Conservation (phyloP, 164 flowering plant genomes). For the Echeveria elegans region DNA sequence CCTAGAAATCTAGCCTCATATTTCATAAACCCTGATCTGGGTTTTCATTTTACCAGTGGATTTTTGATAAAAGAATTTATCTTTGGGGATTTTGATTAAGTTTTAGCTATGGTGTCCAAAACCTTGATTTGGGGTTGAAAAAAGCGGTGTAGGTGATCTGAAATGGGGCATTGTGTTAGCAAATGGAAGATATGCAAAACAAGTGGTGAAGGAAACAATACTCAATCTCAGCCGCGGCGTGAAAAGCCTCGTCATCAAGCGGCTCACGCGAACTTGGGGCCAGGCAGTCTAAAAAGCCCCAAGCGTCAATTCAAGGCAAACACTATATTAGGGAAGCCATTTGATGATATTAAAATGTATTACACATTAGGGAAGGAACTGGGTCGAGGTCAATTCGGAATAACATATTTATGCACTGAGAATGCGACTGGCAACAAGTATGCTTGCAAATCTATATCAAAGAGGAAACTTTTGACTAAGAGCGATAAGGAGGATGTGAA, state of each 20-base stretch:
- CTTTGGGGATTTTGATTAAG: background rate
- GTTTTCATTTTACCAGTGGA: background rate
- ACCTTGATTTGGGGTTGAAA: background rate
- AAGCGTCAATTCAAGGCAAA: slow-evolving; percentile 25
- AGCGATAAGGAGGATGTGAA: slow-evolving; percentile 81
- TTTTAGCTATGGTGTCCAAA: background rate
- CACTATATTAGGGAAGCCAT: slow-evolving; percentile 75
- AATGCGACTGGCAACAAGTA: slow-evolving; percentile 44
- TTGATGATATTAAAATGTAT: slow-evolving; percentile 49
- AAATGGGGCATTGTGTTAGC: slow-evolving; percentile 5
- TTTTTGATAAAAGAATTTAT: background rate
- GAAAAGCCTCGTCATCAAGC: slow-evolving; percentile 10
- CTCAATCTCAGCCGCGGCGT: slow-evolving; percentile 15
- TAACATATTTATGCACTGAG: slow-evolving; percentile 73
- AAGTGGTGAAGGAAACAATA: background rate
- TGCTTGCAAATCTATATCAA: slow-evolving; percentile 87
- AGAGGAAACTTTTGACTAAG: slow-evolving; percentile 62
- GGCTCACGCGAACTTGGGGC: slow-evolving; percentile 9
- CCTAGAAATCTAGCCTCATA: background rate
- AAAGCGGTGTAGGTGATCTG: background rate
- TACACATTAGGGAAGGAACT: slow-evolving; percentile 68
- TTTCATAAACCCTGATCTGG: slow-evolving; percentile 6
- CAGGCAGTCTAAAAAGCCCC: slow-evolving; percentile 16
- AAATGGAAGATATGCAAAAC: background rate
- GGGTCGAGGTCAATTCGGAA: slow-evolving; percentile 98